Conservation (phyloP, 495 filamentous ascomycete genomes). For the Tuber indicum region DNA sequence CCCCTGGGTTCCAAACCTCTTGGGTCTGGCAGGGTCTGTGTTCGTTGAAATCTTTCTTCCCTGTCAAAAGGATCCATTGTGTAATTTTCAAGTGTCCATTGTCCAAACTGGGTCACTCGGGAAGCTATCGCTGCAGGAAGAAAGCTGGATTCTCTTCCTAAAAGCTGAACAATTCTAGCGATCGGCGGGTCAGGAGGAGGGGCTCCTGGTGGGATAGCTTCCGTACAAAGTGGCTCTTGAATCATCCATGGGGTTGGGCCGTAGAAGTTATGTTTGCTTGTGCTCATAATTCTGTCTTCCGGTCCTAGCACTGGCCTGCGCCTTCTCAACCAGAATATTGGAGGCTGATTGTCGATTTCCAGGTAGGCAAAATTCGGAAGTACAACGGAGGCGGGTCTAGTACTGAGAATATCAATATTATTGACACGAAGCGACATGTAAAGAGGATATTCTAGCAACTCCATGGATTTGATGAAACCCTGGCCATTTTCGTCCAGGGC, state of each 20-base stretch:
- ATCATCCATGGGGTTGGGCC: constrained; percentile 1
- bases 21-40: background rate
- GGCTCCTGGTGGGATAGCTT: background rate
- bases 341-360: background rate
- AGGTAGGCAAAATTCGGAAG: background rate
- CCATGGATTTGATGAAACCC: background rate
- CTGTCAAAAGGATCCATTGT: background rate
- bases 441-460: fast-evolving
- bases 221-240: background rate
- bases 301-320: background rate
- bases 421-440: background rate
- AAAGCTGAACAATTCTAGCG: background rate
- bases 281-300: background rate
- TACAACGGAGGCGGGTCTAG: background rate
- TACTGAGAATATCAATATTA: background rate
- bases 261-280: background rate
- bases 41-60: background rate
- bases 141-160: background rate
- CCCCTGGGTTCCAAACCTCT: background rate
- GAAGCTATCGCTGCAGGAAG: background rate
- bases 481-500: background rate
- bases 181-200: background rate
- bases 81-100: background rate
- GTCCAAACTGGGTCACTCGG: background rate
- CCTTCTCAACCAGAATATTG: background rate